These are phyloP conservation scores for Metarhizium guizhouense DNA, from an alignment of 2,329 filamentous ascomycete species.

Conservation along the genomic window DNA sequence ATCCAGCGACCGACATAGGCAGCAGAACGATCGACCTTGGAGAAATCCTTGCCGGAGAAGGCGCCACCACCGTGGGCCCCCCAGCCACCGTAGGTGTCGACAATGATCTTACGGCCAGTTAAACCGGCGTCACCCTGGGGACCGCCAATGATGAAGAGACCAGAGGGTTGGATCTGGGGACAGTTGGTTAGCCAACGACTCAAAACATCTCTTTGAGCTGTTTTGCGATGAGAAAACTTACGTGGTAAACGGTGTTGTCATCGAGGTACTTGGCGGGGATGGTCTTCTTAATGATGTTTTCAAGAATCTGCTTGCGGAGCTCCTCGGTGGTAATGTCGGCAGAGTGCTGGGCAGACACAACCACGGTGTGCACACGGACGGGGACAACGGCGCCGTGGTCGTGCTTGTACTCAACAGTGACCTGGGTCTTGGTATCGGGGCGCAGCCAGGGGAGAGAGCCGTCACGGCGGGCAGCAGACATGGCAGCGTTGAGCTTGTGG, in stretches of 20 bases:
- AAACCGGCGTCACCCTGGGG: conserved; percentile 98
- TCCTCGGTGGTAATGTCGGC: conserved; percentile 82
- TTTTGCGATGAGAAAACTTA: conserved; percentile 32
- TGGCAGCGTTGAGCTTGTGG: conserved; percentile 94
- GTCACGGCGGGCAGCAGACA: conserved; percentile 81
- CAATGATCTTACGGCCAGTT: conserved; percentile 98
- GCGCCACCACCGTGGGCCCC: conserved; percentile 99
- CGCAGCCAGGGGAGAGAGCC: conserved; percentile 88
- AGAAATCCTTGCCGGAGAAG: conserved; percentile 99
- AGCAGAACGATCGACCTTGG: conserved; percentile 98
- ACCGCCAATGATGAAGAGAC: conserved; percentile 97
- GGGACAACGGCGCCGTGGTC: conserved; percentile 91
- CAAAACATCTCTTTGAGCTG: neutral
- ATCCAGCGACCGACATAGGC: conserved; percentile 98
- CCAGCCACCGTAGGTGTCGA: conserved; percentile 99
- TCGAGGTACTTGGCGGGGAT: conserved; percentile 90
- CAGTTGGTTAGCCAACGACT: conserved; percentile 54
- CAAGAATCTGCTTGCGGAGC: conserved; percentile 87
- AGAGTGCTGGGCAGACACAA: conserved; percentile 92
- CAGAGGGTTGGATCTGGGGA: conserved; percentile 90
- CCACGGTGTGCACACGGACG: conserved; percentile 88
- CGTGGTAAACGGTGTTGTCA: conserved; percentile 91
- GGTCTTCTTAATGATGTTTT: conserved; percentile 94
- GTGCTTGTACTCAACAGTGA: conserved; percentile 97
- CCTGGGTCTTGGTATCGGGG: conserved; percentile 99